Percentiles rank a stretch among this genome's conserved stretches.
phyloP scores from a whole-genome alignment of 2,329 filamentous ascomycete species.

The Cladosporium sp. region DNA sequence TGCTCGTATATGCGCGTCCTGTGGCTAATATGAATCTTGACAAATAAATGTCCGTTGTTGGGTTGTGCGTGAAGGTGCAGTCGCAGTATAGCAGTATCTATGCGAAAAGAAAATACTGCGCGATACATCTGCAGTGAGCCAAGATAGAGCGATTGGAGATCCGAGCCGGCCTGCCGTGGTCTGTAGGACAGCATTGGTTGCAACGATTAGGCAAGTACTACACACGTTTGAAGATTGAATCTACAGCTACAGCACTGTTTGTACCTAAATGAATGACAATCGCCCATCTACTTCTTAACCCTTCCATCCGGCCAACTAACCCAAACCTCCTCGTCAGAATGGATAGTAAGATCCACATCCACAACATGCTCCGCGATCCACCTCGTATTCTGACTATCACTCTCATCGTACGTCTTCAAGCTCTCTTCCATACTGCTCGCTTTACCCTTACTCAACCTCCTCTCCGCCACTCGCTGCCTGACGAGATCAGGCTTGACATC shows the following conservation, averaged over 20 bases:
- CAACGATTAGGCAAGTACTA: background rate
- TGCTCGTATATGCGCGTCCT: too few relatives aligned
- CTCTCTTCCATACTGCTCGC: slow-evolving; percentile 10
- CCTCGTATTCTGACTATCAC: slow-evolving; percentile 1
- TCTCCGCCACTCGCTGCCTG: slow-evolving; percentile 34
- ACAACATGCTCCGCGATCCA: slow-evolving; percentile 3
- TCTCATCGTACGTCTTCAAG: slow-evolving; percentile 10
- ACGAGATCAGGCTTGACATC: slow-evolving; percentile 36
- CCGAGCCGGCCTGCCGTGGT: too few relatives aligned
- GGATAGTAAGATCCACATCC: slow-evolving; percentile 5
- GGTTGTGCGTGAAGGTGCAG: too few relatives aligned
- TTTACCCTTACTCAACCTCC: slow-evolving; percentile 17
- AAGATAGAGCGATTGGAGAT: too few relatives aligned
- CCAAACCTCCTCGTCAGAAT: slow-evolving; percentile 3
- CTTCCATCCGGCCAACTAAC: slow-evolving; percentile 7
- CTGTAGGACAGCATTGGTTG: background rate
- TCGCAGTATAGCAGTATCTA: too few relatives aligned
- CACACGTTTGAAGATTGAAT: background rate
- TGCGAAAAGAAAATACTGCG: too few relatives aligned
- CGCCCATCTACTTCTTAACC: background rate
- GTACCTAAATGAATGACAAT: too few relatives aligned
- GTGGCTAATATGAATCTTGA: too few relatives aligned
- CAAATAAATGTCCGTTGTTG: too few relatives aligned
- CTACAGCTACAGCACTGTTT: background rate
- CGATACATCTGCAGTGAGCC: too few relatives aligned